Conservation (phyloP, 1,139 yeast genomes). For the Pichia sp. region DNA sequence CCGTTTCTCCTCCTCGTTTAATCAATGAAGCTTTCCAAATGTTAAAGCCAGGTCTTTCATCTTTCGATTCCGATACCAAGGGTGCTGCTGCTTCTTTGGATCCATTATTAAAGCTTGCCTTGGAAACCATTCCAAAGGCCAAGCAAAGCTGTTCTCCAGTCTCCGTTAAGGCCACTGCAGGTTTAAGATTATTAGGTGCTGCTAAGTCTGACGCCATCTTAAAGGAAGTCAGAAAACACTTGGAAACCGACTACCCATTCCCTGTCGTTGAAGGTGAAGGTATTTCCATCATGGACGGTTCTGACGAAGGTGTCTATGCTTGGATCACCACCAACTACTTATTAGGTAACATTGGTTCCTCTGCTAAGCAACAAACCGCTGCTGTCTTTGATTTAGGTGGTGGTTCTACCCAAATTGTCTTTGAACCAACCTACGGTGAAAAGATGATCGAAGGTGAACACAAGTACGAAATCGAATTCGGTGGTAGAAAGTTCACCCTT, state of each 20-base stretch:
- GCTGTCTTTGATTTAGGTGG: conserved; percentile 99
- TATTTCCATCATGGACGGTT: conserved; percentile 90
- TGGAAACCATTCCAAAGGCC: conserved; percentile 70
- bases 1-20: conserved; percentile 77
- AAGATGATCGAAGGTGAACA: conserved; percentile 85
- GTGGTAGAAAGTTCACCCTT: conserved; percentile 74
- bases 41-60: conserved; percentile 91
- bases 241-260: conserved; percentile 82
- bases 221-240: conserved; percentile 69
- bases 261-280: conserved; percentile 87
- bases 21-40: conserved; percentile 79
- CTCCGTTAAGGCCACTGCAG: conserved; percentile 98
- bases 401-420: conserved; percentile 97
- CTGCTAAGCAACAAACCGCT: conserved; percentile 75
- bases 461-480: conserved; percentile 76
- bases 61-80: conserved; percentile 72
- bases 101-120: conserved; percentile 71
- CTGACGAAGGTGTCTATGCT: conserved; percentile 98
- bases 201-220: conserved; percentile 69
- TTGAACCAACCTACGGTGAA: conserved; percentile 74
- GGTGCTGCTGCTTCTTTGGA: conserved; percentile 92
- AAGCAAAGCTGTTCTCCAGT: conserved; percentile 83
- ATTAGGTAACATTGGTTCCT: conserved; percentile 85
- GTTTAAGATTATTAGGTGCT: conserved; percentile 82
- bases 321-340: conserved; percentile 97